These are phyloP conservation scores for Thozetella sp. DNA, from an alignment of 495 filamentous ascomycete species.

Conservation along the genomic window DNA sequence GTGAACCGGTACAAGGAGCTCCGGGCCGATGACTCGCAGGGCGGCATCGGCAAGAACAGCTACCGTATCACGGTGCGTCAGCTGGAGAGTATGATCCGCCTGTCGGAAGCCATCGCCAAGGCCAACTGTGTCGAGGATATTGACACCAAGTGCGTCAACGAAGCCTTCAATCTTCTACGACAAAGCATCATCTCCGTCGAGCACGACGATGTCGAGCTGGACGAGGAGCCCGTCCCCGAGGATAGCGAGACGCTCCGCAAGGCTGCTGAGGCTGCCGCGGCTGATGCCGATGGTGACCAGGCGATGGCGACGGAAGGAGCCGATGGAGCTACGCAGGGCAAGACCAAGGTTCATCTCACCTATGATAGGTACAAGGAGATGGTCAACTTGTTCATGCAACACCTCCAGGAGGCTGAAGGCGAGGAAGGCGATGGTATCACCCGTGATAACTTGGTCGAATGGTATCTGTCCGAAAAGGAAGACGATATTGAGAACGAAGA, in stretches of 20 bases:
- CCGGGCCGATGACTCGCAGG: constrained; percentile 90
- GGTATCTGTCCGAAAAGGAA: constrained; percentile 96
- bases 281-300: constrained; percentile 68
- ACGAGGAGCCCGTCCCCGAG: constrained; percentile 62
- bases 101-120: constrained; percentile 95
- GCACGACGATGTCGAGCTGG: constrained; percentile 96
- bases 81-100: constrained; percentile 90
- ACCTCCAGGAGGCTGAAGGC: constrained; percentile 73
- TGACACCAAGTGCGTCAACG: constrained; percentile 78
- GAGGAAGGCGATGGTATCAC: constrained; percentile 87
- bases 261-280: constrained; percentile 44
- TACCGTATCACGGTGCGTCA: constrained; percentile 98
- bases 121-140: constrained; percentile 96
- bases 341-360: constrained; percentile 44
- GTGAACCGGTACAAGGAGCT: constrained; percentile 97
- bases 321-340: constrained; percentile 34
- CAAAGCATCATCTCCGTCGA: constrained; percentile 98
- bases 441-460: constrained; percentile 79
- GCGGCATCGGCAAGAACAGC: constrained; percentile 86
- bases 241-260: constrained; percentile 31
- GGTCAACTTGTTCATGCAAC: constrained; percentile 78
- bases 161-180: constrained; percentile 85
- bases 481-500: constrained; percentile 78
- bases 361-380: constrained; percentile 95
- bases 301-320: constrained; percentile 64